A percentile compares a stretch with the other conserved stretches of the same genome.
Evolutionary conservation across 805 yeast genomes (phyloP).

Genomic region (Pichia kluyveri): DNA sequence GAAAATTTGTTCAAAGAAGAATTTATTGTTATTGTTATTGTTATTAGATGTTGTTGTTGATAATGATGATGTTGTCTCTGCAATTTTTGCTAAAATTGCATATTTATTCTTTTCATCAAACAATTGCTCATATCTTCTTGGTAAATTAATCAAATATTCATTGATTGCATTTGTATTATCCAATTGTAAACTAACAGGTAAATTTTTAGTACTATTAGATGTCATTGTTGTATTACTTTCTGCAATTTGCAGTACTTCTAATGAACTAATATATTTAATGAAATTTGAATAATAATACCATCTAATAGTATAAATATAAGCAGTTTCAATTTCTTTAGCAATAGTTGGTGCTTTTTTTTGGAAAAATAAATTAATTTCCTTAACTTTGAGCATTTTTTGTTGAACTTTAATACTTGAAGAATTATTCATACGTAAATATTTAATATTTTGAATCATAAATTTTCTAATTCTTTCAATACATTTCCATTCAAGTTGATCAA

Average conservation of each 20-base stretch:
- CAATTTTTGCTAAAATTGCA: slow-evolving; percentile 75
- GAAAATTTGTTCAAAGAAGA: slow-evolving; percentile 67
- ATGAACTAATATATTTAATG: slow-evolving; percentile 62
- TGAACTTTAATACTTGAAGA: slow-evolving; percentile 71
- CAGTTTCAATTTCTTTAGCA: slow-evolving; percentile 65
- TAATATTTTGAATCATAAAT: slow-evolving; percentile 55
- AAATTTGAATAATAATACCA: slow-evolving; percentile 88
- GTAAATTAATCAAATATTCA: slow-evolving; percentile 49
- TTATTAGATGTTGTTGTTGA: slow-evolving; percentile 19
- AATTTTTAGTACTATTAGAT: slow-evolving; percentile 15
- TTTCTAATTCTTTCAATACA: slow-evolving; percentile 72
- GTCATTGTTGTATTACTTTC: slow-evolving; percentile 19
- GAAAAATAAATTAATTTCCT: slow-evolving; percentile 53
- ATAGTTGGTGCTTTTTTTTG: slow-evolving; percentile 45
- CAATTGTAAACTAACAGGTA: background rate
- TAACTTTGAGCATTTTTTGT: slow-evolving; percentile 49
- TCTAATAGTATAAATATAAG: slow-evolving; percentile 79
- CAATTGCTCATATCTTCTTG: slow-evolving; percentile 52
- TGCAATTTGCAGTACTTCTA: slow-evolving; percentile 52
- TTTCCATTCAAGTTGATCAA: slow-evolving; percentile 48
- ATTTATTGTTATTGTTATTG: slow-evolving; percentile 36
- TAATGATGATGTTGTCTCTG: slow-evolving; percentile 40
- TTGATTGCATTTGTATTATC: slow-evolving; percentile 23
- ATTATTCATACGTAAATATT: slow-evolving; percentile 54
- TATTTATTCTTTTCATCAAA: slow-evolving; percentile 35